Percentiles rank a stretch among this genome's conserved stretches.
Evolutionary conservation across 495 filamentous ascomycete species (phyloP).

Genomic region (Glonium stellatum): DNA sequence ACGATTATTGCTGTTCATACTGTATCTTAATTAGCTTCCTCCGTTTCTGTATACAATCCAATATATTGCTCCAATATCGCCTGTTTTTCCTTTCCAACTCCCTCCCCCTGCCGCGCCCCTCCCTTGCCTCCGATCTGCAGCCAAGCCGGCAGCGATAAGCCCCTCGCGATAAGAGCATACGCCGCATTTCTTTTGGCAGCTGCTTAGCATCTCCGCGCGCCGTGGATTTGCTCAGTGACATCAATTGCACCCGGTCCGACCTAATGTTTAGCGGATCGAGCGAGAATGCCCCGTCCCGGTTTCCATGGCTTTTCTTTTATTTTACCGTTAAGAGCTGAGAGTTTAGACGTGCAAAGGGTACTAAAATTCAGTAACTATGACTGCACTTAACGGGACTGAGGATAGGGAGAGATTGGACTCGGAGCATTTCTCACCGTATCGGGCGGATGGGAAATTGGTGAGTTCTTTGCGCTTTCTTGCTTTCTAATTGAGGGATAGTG

Average conservation of each 20-base stretch:
- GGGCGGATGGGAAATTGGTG: slow-evolving; percentile 54
- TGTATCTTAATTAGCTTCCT: no score
- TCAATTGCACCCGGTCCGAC: background rate
- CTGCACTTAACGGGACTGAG: background rate
- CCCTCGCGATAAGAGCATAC: background rate
- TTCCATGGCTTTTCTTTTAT: no score
- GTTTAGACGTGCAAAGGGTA: background rate
- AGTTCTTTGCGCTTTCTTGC: slow-evolving; percentile 16
- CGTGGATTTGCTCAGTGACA: slow-evolving; percentile 17
- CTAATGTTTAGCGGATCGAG: background rate
- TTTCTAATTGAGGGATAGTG: background rate
- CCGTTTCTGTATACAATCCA: no score
- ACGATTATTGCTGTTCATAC: no score
- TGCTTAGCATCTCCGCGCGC: slow-evolving; percentile 25
- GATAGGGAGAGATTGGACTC: slow-evolving; percentile 22
- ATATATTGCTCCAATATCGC: no score
- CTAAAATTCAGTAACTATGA: background rate
- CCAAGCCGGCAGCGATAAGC: background rate
- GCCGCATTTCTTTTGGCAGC: background rate
- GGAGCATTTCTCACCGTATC: slow-evolving; percentile 52
- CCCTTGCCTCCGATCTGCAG: background rate
- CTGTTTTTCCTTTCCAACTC: background rate
- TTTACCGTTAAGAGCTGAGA: background rate
- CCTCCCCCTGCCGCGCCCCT: background rate
- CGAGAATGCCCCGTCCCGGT: background rate